Evolutionary conservation across 1,284 basidiomycete species (phyloP).

Genomic region (Ustilago shanxiensis): DNA sequence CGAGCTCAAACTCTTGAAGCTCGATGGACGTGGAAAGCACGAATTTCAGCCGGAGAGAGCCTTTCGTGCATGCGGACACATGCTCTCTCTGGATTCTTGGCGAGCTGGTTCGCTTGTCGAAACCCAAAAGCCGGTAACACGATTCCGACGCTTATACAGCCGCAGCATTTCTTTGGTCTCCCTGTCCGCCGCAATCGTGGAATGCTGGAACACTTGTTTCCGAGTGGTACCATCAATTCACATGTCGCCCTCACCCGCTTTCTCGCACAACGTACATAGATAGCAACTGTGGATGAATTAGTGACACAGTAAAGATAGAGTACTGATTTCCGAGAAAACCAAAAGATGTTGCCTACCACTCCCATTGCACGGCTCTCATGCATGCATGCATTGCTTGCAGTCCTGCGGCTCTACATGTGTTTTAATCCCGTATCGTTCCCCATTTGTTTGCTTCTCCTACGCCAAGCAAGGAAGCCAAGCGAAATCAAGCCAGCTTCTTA

Average conservation of each 20-base stretch:
- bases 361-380: background rate
- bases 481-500: background rate
- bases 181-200: conserved; percentile 24
- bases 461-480: background rate
- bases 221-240: background rate
- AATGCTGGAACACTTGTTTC: conserved; percentile 7
- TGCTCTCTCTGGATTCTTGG: background rate
- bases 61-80: conserved; percentile 14
- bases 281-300: too few relatives aligned
- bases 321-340: background rate
- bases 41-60: background rate
- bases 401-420: background rate
- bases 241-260: background rate
- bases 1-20: too few relatives aligned
- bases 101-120: conserved; percentile 9
- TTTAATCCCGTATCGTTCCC: too few relatives aligned
- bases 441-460: too few relatives aligned
- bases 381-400: conserved; percentile 6
- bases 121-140: background rate
- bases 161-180: background rate
- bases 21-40: conserved; percentile 16
- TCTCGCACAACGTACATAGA: too few relatives aligned
- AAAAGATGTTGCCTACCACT: background rate
- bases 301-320: too few relatives aligned
- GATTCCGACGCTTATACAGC: conserved; percentile 18